Base-by-base conservation (phyloP, 306 rosid genomes). In the Castanea mollissima region DNA sequence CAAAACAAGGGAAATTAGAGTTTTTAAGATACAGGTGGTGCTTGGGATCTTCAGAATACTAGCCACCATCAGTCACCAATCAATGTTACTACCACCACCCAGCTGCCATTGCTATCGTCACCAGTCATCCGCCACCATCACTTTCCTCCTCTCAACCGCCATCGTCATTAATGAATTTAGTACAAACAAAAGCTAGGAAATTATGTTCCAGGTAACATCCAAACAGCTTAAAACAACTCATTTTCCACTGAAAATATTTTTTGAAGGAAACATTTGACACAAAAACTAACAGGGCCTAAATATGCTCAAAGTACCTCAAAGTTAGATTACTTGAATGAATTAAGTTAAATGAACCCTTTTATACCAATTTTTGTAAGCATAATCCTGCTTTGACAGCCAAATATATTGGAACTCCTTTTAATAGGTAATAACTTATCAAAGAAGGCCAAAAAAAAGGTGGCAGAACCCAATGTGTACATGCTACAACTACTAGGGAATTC, bases 1-100 rank as follows among this genome's bases (percentile, higher is more conserved):
- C 74, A 62, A 73, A 57, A 59, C 29, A 69, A 70, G 35, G 77
- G 51, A 75, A 57, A 76, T 59, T 25, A 72, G 57, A 83, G 46
- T 54, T 54, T 71, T 52, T 73, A 41, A 59, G 51, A 67, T 52
- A 71, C 72, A n/a, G 72, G 25, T 9, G 25, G 27, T 67, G 56
- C 41, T 21, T 60, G 60, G 68, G 27, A 62, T 64, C 68, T 78
- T 78, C 18, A 67, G 68, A 71, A 72, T n/a, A 14, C 72, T 34
- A 31, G 21, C 60, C 76, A 79, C 74, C 18, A 67, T 65, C 21
- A 21, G 46, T 41, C 46, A 41, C 11, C 2, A 2, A 41, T 41
- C 46, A 41, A 11, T 41, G 46, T 41, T 41, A 41, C 46, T 41
- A 41, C 46, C 46, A 41, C 12, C 46, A 41, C 46, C 46, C 46